These are phyloP conservation scores for Jatropha podagrica DNA, from an alignment of 441 rosid genomes.

Conservation along the genomic window DNA sequence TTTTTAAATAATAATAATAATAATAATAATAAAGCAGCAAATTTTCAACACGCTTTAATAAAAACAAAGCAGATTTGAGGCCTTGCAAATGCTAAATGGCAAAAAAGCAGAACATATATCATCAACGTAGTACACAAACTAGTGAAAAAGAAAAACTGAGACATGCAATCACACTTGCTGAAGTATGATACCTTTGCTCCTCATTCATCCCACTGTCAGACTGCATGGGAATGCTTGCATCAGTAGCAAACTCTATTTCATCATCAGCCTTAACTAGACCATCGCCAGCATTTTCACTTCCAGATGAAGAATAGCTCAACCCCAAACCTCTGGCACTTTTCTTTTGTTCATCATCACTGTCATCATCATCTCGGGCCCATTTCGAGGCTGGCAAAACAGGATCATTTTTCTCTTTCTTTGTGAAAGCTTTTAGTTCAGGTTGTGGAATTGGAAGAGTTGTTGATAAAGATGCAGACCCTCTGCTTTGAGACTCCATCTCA, in stretches of 20 bases:
- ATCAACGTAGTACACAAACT: neutral
- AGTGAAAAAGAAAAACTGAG: neutral
- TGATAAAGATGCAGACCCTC: conserved; percentile 43
- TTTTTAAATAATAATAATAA: neutral
- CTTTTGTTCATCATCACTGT: conserved; percentile 81
- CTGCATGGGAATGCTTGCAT: conserved; percentile 46
- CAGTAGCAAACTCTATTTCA: conserved; percentile 57
- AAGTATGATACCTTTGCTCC: conserved; percentile 64
- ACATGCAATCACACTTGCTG: neutral
- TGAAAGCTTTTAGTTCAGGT: conserved; percentile 63
- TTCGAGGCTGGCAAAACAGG: conserved; percentile 87
- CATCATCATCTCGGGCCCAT: conserved; percentile 98
- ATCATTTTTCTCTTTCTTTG: conserved; percentile 71
- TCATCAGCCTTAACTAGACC: conserved; percentile 56
- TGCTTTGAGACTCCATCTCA: conserved; percentile 42
- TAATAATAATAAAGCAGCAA: neutral
- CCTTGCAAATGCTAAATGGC: neutral
- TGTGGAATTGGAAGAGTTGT: conserved; percentile 58
- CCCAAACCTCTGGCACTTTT: conserved; percentile 54
- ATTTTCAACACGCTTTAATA: neutral
- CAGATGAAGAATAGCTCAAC: conserved; percentile 87
- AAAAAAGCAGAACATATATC: neutral
- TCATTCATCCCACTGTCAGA: conserved; percentile 74
- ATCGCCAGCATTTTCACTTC: conserved; percentile 85
- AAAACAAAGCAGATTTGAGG: neutral